Percentiles rank a stretch among this genome's conserved stretches.
These are phyloP conservation scores for Tylopilus sp. DNA, from an alignment of 768 basidiomycete species.

Conservation along the genomic window DNA sequence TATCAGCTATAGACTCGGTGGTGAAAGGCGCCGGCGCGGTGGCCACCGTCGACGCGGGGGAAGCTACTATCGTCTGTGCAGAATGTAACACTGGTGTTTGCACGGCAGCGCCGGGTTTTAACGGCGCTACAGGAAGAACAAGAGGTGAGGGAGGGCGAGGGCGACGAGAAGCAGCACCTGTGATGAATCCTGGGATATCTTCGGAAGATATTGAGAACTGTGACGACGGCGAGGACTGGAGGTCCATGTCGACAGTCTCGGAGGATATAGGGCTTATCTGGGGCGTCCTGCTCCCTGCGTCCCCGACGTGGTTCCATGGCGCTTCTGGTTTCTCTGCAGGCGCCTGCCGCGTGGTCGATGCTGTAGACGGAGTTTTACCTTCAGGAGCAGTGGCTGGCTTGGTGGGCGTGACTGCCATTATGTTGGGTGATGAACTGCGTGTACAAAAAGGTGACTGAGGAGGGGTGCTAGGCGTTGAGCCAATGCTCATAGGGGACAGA, in stretches of 20 bases:
- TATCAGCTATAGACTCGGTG: slow-evolving; percentile 10
- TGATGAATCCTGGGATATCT: slow-evolving; percentile 34
- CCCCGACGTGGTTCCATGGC: slow-evolving; percentile 21
- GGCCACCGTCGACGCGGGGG: slow-evolving; percentile 16
- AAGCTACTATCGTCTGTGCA: slow-evolving; percentile 16
- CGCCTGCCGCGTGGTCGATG: slow-evolving; percentile 17
- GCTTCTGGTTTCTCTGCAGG: slow-evolving; percentile 14
- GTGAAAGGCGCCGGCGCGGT: slow-evolving; percentile 8
- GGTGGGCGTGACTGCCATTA: slow-evolving; percentile 3
- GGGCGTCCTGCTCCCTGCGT: slow-evolving; percentile 26
- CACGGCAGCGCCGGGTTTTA: slow-evolving; percentile 5
- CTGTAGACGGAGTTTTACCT: slow-evolving; percentile 10
- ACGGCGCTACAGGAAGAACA: slow-evolving; percentile 17
- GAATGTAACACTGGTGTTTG: slow-evolving; percentile 14
- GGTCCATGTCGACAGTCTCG: slow-evolving; percentile 34
- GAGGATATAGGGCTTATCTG: slow-evolving; percentile 32
- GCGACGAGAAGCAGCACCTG: slow-evolving; percentile 29
- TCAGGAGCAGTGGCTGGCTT: slow-evolving; percentile 1
- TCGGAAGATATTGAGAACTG: slow-evolving; percentile 21
- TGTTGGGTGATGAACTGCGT: slow-evolving; percentile 1
- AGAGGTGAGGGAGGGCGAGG: slow-evolving; percentile 23
- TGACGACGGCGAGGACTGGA: slow-evolving; percentile 33
- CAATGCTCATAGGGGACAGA: slow-evolving; percentile 62
- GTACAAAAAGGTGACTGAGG: slow-evolving; percentile 20
- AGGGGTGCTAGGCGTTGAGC: slow-evolving; percentile 43